These are phyloP conservation scores for Sphagnum fallax DNA, from an alignment of 228 moss, liverwort and hornwort species.

Conservation along the genomic window DNA sequence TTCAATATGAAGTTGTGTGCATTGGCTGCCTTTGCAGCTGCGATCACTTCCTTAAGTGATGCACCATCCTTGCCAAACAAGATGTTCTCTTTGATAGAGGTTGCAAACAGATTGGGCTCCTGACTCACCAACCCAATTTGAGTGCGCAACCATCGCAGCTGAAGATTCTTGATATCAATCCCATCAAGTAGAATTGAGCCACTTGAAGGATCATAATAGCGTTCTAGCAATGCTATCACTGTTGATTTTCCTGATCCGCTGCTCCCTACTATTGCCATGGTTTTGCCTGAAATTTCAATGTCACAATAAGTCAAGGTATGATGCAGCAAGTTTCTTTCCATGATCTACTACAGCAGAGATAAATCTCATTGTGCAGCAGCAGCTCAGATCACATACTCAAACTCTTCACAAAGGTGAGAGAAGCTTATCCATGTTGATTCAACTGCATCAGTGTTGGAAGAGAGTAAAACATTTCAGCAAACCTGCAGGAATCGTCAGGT, in stretches of 20 bases:
- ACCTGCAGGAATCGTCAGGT: conserved; percentile 30
- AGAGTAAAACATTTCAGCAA: neutral
- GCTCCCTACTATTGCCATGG: conserved; percentile 3
- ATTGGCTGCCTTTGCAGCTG: conserved; percentile 35
- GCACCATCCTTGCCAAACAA: conserved; percentile 44
- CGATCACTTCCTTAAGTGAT: conserved; percentile 35
- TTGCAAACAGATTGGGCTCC: conserved; percentile 49
- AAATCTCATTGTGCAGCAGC: too few species aligned
- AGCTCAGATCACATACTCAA: too few species aligned
- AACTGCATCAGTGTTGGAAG: neutral
- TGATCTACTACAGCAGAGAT: too few species aligned
- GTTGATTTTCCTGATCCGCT: conserved; percentile 26
- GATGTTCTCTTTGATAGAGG: conserved; percentile 41
- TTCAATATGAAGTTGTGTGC: conserved; percentile 37
- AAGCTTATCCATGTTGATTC: neutral
- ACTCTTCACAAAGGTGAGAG: neutral
- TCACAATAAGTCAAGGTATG: neutral
- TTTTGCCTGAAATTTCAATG: conserved; percentile 17
- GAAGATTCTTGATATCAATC: conserved; percentile 27
- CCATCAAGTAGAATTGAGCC: conserved; percentile 24
- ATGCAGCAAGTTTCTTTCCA: neutral
- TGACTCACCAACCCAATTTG: conserved; percentile 50
- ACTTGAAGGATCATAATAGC: conserved; percentile 35
- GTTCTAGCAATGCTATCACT: conserved; percentile 23
- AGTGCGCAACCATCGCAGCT: conserved; percentile 44